Percentiles rank a stretch among this genome's conserved stretches.
Conservation (phyloP, 371 early-diverging fungal genomes). For the Apophysomyces sp. region DNA sequence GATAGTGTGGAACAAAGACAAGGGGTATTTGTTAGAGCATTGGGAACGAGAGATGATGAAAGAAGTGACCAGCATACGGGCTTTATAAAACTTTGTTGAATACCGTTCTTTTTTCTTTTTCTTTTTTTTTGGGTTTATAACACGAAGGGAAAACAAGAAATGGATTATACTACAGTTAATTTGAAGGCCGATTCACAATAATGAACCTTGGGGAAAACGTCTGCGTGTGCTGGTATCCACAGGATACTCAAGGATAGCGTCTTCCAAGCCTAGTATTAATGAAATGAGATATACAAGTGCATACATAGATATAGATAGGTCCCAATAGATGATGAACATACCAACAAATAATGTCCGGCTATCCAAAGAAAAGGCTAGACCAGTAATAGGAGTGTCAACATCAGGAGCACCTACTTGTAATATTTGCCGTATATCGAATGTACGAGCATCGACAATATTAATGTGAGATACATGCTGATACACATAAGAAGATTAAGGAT, state of each 20-base stretch:
- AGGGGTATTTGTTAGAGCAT: constrained; percentile 5
- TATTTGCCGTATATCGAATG: constrained; percentile 72
- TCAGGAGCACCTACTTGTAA: constrained; percentile 53
- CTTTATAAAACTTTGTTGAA: background rate
- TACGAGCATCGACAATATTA: constrained; percentile 84
- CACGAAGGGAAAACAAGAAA: background rate
- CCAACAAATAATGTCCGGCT: constrained; percentile 80
- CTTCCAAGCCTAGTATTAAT: constrained; percentile 46
- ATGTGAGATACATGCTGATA: constrained; percentile 77
- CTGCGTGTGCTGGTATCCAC: constrained; percentile 58
- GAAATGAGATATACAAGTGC: background rate
- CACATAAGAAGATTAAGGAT: background rate
- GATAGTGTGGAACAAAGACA: background rate
- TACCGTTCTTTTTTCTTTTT: background rate
- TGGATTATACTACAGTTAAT: too few species aligned
- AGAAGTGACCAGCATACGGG: constrained; percentile 3
- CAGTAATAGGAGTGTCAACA: constrained; percentile 79
- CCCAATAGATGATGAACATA: constrained; percentile 23
- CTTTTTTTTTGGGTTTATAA: background rate
- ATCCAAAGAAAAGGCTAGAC: constrained; percentile 77
- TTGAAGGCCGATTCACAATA: constrained; percentile 41
- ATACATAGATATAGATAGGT: too few species aligned
- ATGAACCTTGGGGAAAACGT: constrained; percentile 54
- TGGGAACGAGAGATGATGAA: constrained; percentile 9
- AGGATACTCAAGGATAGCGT: constrained; percentile 53